Base-by-base conservation (phyloP, 1,139 yeast species). In the Yamadazyma jaroonii region DNA sequence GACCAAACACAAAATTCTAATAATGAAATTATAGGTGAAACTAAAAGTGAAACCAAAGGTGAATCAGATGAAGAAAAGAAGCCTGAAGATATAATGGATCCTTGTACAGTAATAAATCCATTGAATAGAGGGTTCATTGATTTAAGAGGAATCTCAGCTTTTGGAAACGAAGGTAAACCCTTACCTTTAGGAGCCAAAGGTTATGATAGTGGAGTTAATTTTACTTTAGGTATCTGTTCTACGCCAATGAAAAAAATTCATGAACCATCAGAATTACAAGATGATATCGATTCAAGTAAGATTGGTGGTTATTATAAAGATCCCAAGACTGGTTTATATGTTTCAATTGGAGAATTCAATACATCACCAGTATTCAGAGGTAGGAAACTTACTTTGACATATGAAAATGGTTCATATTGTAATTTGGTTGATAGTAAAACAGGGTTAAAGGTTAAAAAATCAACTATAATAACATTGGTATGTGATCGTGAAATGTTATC, bases 161-260 rank as follows among this genome's bases (percentile, higher is more conserved):
- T 57, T 1, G 65, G 67, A 1, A 57, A 61, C 35, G 77, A 73
- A 17, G 75, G 73, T 1, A 62, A 59, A 37, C 59, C 73, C 0
- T 58, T 70, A 32, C 74, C 80, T 6, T 87, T 92, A 88, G 61
- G 70, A 32, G 79, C 90, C 3, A 72, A 73, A 43, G 95, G 95
- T 0, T 74, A 73, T 53, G 95, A 84, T 48, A 77, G 77, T 48
- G 82, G 83, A 13, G 71, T 69, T 38, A 89, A 89, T 58, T 89
- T 81, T 61, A 84, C 96, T 1, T 50, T 89, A 30, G 92, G 94
- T 8, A 69, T 89, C 3, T 89, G 97, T 53, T 77, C 89, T 6
- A 67, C 81, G 8, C 85, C 87, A 1, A 62, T 79, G 54, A 70
- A 70, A 41, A 59, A 59, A 35, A 40, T 53, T 11, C 59, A 59